phyloP scores from a whole-genome alignment of 148 eudicot species.

The Spergularia marina region DNA sequence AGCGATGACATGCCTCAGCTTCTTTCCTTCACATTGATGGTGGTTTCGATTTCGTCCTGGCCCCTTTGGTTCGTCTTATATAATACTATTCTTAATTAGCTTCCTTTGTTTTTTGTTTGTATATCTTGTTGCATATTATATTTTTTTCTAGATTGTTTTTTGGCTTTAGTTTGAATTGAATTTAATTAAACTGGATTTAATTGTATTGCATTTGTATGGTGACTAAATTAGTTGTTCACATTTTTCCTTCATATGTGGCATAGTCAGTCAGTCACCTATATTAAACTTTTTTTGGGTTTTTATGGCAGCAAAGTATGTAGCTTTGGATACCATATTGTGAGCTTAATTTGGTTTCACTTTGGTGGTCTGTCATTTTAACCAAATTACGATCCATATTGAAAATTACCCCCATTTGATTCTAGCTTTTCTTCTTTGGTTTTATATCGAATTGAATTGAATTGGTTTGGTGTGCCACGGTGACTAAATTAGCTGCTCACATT shows the following conservation, averaged over 20 bases:
- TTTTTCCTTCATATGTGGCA: conserved; percentile 1
- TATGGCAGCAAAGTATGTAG: background rate
- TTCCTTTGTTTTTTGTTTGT: background rate
- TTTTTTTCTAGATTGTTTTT: background rate
- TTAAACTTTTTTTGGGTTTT: background rate
- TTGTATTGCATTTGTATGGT: conserved; percentile 5
- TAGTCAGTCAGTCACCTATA: conserved; percentile 32
- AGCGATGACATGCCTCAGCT: conserved; percentile 74
- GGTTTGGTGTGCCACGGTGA: background rate
- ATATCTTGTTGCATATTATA: background rate
- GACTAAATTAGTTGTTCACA: conserved; percentile 28
- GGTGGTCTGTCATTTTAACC: background rate
- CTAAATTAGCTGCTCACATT: conserved; percentile 9
- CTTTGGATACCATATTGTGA: background rate
- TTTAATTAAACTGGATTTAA: background rate
- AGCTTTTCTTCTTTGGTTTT: background rate
- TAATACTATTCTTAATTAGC: background rate
- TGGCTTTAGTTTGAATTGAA: background rate
- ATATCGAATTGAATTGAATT: too few species aligned
- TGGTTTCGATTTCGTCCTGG: conserved; percentile 80
- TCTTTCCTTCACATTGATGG: conserved; percentile 62
- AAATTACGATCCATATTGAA: background rate
- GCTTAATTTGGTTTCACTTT: background rate
- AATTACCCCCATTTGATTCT: background rate
- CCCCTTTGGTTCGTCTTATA: conserved; percentile 57